These are phyloP conservation scores for Podospora pseudocomata DNA, from an alignment of 495 filamentous ascomycete species.

Conservation along the genomic window DNA sequence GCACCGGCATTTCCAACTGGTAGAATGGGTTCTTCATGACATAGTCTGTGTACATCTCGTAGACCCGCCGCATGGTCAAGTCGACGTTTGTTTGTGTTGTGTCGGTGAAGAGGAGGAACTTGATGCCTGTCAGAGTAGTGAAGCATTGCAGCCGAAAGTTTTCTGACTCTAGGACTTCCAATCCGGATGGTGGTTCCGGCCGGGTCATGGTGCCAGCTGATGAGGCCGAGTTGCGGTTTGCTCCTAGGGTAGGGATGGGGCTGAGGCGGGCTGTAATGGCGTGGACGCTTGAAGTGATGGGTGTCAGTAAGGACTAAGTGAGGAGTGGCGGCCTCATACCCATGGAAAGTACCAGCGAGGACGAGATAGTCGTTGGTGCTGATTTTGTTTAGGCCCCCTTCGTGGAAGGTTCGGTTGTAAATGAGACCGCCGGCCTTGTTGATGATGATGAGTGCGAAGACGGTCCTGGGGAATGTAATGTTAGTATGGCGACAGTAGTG, in stretches of 20 bases:
- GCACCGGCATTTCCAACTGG: constrained; percentile 92
- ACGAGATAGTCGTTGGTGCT: constrained; percentile 93
- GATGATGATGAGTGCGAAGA: constrained; percentile 92
- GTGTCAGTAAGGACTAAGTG: constrained; percentile 10
- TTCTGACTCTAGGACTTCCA: constrained; percentile 88
- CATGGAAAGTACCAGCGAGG: constrained; percentile 97
- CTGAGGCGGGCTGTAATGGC: constrained; percentile 82
- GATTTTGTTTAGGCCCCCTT: constrained; percentile 74
- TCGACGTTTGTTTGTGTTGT: constrained; percentile 87
- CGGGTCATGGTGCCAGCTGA: constrained; percentile 48
- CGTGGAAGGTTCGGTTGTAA: constrained; percentile 89
- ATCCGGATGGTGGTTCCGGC: constrained; percentile 61
- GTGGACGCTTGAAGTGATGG: constrained; percentile 58
- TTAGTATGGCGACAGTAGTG: background rate
- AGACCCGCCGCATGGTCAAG: constrained; percentile 71
- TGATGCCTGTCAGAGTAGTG: constrained; percentile 87
- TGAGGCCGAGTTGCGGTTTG: constrained; percentile 38
- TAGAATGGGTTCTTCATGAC: constrained; percentile 99
- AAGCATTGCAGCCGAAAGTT: constrained; percentile 94
- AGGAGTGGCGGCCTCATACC: constrained; percentile 44
- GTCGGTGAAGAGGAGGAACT: constrained; percentile 94
- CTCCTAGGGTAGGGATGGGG: constrained; percentile 43
- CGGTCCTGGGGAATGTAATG: constrained; percentile 58
- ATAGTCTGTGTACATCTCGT: constrained; percentile 93
- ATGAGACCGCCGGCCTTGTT: constrained; percentile 97